Evolutionary conservation across 2,329 filamentous ascomycete species (phyloP), one percentile per base, ranked within the genome.

Genomic region (Phaeomoniella chlamydospora): DNA sequence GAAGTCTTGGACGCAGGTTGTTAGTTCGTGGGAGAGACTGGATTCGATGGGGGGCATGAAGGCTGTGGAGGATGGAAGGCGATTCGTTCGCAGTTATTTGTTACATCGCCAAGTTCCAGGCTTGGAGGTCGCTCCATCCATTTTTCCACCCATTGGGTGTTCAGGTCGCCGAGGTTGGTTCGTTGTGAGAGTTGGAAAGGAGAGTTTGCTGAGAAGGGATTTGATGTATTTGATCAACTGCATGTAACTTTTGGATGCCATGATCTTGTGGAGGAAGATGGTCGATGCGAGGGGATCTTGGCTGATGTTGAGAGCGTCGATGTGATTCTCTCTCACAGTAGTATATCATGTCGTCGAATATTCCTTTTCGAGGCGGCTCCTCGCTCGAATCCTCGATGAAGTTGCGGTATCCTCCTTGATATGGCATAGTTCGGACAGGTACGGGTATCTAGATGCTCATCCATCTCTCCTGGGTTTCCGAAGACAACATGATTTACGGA

Each of bases 361-460:
- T 38, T n/a, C 31, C 17, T 29, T 29, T 17, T 34, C 38, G 26
- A n/a, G 36, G 29, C 14, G 38, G 38, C 9, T 26, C 15, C 12
- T 33, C 11, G 11, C 19, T 18, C 4, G 26, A n/a, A 15, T 34
- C 33, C 4, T 33, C 29, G 22, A 35, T 35, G 14, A 40, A 40
- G 16, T 39, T 33, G 4, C n/a, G 9, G 26, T 40, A 39, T 15
- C 38, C 38, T 17, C 36, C 36, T 18, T 35, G 36, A 14, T 35
- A 40, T 22, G 36, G 35, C 29, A 29, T 30, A 17, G 12, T 14
- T 29, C 14, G 16, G n/a, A 38, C 16, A 15, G 37, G 17, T 5
- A 16, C 15, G n/a, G n/a, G n/a, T n/a, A n/a, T n/a, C n/a, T n/a
- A n/a, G n/a, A 14, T 35, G n/a, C 17, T 16, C 3, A 4, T 18